Percentiles rank a stretch among this genome's conserved stretches.
Evolutionary conservation across 2,329 filamentous ascomycete genomes (phyloP).

Genomic region (Cytospora paraplurivora): DNA sequence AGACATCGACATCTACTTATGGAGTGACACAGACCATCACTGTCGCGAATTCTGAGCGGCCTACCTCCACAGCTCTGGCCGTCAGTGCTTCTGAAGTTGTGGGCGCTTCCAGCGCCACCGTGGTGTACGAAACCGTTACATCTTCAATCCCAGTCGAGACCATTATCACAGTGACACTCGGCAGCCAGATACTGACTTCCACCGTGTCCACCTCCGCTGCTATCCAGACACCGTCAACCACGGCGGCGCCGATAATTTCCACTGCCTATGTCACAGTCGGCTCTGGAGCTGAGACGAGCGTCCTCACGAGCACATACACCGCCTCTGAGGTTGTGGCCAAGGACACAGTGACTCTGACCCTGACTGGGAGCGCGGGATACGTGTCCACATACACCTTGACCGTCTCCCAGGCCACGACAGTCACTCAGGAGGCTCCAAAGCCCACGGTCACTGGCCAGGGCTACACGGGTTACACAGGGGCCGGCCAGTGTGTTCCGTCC

Average conservation of each 20-base stretch:
- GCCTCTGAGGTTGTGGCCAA: slow-evolving; percentile 24
- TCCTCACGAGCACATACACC: slow-evolving; percentile 24
- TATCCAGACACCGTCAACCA: slow-evolving; percentile 18
- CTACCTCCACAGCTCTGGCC: slow-evolving; percentile 2
- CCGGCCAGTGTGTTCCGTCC: slow-evolving; percentile 22
- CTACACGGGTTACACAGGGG: neutral
- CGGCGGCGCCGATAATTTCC: slow-evolving; percentile 17
- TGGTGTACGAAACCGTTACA: slow-evolving; percentile 12
- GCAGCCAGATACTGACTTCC: slow-evolving; percentile 23
- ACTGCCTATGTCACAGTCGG: slow-evolving; percentile 26
- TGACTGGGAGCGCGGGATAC: slow-evolving; percentile 20
- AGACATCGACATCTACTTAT: slow-evolving; percentile 9
- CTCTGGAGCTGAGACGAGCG: slow-evolving; percentile 5
- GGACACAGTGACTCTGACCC: slow-evolving; percentile 23
- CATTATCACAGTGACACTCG: slow-evolving; percentile 25
- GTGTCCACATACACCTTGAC: slow-evolving; percentile 27
- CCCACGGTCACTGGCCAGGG: slow-evolving; percentile 4
- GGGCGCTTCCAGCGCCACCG: neutral
- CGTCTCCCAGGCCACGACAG: slow-evolving; percentile 15
- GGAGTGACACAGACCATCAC: slow-evolving; percentile 16
- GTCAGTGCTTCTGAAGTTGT: neutral
- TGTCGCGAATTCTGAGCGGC: neutral
- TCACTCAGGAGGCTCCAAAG: slow-evolving; percentile 17
- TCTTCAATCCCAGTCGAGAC: slow-evolving; percentile 26
- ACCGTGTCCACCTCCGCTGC: slow-evolving; percentile 22